A percentile compares a stretch with the other conserved stretches of the same genome.
Evolutionary conservation across 1,284 basidiomycete species (phyloP).

Genomic region (Clitocybe nebularis): DNA sequence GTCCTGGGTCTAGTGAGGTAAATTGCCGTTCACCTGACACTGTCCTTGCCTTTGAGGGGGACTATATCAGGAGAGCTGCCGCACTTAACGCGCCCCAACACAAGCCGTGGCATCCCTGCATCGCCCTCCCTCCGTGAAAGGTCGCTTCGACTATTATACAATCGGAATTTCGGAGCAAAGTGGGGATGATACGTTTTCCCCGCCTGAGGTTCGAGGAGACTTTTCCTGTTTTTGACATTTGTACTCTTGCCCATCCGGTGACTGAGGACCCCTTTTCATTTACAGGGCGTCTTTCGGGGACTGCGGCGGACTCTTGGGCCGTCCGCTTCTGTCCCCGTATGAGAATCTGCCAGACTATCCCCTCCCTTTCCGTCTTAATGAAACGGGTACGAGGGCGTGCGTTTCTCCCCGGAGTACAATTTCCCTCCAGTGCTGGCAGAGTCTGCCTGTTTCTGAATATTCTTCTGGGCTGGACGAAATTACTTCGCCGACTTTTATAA

Average conservation of each 20-base stretch:
- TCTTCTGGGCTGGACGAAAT: not conserved
- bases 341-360: too few relatives aligned
- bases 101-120: conserved; percentile 8
- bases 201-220: not conserved
- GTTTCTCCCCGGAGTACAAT: not conserved
- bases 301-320: not conserved
- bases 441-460: not conserved
- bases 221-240: not conserved
- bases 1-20: not conserved
- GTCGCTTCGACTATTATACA: not conserved
- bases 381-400: not conserved
- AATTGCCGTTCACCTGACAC: not conserved
- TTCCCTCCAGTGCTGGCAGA: not conserved
- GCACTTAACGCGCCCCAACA: conserved; percentile 7
- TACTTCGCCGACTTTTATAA: not conserved
- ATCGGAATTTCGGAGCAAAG: not conserved
- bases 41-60: not conserved
- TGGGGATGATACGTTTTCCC: not conserved
- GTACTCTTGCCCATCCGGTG: not conserved
- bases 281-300: not conserved
- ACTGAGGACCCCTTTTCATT: not conserved
- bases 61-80: not conserved
- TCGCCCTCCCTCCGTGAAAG: not conserved
- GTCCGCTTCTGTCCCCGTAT: too few relatives aligned
- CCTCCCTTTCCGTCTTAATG: not conserved